Base-by-base conservation (phyloP, 169 alveolate genomes). In the Plasmodium fragile region DNA sequence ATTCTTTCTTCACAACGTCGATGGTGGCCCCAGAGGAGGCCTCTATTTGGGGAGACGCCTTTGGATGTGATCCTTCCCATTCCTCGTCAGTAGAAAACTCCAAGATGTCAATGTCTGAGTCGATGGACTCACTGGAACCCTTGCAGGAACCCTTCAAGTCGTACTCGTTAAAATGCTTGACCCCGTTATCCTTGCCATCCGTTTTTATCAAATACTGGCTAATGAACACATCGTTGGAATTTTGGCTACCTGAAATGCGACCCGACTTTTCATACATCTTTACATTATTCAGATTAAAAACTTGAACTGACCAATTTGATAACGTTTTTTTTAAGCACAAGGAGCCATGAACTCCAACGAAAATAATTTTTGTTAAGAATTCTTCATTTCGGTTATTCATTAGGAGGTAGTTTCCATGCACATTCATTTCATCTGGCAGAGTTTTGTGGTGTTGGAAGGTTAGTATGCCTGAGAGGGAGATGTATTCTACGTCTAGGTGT, bases 321-420 rank as follows among this genome's bases (percentile, higher is more conserved):
- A 89, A 16, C 18, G 90, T 79, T 78, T 89, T 89, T 89, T 89
- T 89, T 79, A 89, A 59, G 71, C 91, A 79, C 10, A 89, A 30
- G 7, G 83, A 78, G 6, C 94, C 94, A 32, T 39, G 45, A 25
- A 80, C 25, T 13, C 94, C 94, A 43, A 78, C 55, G 18, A 89
- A 78, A 36, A 43, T 89, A 55, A 89, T 89, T 79, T 79, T 89
- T 79, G 94, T 89, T 8, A 89, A 25, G 30, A 89, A 89, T 49
- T 89, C 94, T 3, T 89, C 94, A 89, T 80, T 89, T 39, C 39
- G 80, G 72, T 89, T 80, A 79, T 89, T 89, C 90, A 89, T 89
- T 32, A 89, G 25, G 45, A 89, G 36, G 41, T 89, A 89, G 41
- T 77, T 89, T 6, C 94, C 89, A 71, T 65, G 82, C 45, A 89